Conservation (phyloP, 2,329 filamentous ascomycete genomes). For the Alternaria sp. region DNA sequence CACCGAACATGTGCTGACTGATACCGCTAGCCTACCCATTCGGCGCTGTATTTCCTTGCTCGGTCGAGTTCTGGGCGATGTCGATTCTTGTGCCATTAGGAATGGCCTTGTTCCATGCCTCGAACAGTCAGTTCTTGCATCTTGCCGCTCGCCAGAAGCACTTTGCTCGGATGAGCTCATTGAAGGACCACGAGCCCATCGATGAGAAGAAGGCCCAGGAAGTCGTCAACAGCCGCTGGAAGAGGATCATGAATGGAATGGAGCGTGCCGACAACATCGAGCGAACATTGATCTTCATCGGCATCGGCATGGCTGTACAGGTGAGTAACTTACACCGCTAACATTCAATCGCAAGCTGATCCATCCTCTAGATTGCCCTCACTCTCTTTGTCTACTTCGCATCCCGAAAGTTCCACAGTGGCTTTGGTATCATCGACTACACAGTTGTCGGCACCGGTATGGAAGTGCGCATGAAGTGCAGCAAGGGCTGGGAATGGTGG, state of each 20-base stretch:
- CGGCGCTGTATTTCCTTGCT: slow-evolving; percentile 31
- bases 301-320: slow-evolving; percentile 35
- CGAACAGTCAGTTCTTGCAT: slow-evolving; percentile 46
- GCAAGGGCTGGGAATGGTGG: slow-evolving; percentile 48
- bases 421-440: slow-evolving; percentile 42
- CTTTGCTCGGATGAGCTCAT: slow-evolving; percentile 31
- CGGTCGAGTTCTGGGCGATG: slow-evolving; percentile 37
- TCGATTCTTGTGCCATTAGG: neutral
- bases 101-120: slow-evolving; percentile 40
- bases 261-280: slow-evolving; percentile 36
- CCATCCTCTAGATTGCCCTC: slow-evolving; percentile 24
- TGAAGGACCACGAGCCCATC: slow-evolving; percentile 32
- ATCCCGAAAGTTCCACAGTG: slow-evolving; percentile 42
- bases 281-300: slow-evolving; percentile 36
- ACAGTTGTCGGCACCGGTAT: slow-evolving; percentile 31
- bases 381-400: slow-evolving; percentile 40
- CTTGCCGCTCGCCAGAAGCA: slow-evolving; percentile 43
- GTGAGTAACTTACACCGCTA: slow-evolving; percentile 14
- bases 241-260: slow-evolving; percentile 28
- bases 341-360: neutral
- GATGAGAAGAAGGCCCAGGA: slow-evolving; percentile 31
- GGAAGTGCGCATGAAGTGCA: slow-evolving; percentile 34
- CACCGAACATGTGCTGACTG: neutral
- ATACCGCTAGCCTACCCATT: slow-evolving; percentile 29
- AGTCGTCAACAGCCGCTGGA: slow-evolving; percentile 33